Base-by-base conservation (phyloP, 2,329 filamentous ascomycete species). In the Penicillium olsonii region DNA sequence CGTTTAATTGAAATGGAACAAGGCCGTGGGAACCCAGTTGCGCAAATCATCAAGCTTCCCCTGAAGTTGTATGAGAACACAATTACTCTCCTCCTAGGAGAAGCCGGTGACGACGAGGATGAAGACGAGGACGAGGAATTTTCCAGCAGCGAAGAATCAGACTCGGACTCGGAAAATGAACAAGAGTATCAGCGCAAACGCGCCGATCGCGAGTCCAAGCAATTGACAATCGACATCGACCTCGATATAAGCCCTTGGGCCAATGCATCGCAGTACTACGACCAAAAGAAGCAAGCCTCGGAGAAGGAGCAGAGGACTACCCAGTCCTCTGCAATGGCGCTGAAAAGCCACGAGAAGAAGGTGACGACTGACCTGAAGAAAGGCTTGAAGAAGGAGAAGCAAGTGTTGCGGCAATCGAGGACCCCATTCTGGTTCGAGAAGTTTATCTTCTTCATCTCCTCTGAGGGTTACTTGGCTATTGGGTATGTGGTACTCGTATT, bases 381-480 rank as follows among this genome's bases (percentile, higher is more conserved):
- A 63, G 87, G 85, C 0, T 71, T 97, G 48, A 96, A 96, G 73
- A 87, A 94, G 65, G 94, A 97, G 71, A 96, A 96, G 68, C 87
- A 90, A 17, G 77, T 95, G 2, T 75, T 97, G 9, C 85, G 92
- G 38, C 90, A 88, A 0, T 87, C 96, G 8, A 83, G 94, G 48
- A 87, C 85, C 63, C 87, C 86, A 57, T 82, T 92, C 62, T 99
- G 94, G 94, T 99, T 96, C 60, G 94, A 99, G 65, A 99, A 99
- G 71, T 99, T 96, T 63, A 78, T 85, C 22, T 97, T 90, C 81
- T 99, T 99, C 73, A 83, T 97, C 60, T 96, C 92, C 0, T 95
- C 91, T 0, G 94, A 99, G 65, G 92, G 92, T 4, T 96, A 97
- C 67, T 80, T 99, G 5, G 88, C 97, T 0, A 80, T 99, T 14